Conservation (phyloP, 805 yeast genomes). For the Cyberlindnera samutprakarnensis region DNA sequence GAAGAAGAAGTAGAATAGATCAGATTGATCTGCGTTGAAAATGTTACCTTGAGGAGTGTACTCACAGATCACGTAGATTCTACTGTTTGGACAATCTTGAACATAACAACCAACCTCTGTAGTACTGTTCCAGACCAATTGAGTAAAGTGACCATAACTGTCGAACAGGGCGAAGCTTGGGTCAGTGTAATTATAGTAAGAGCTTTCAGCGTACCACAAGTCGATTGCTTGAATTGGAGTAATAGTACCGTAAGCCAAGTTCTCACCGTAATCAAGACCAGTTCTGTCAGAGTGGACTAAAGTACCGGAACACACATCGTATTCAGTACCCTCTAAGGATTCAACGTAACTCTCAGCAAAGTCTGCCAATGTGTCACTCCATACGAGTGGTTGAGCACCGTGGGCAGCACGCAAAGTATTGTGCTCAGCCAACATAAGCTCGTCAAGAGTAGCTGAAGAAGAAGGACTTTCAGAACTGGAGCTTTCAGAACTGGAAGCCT, state of each 20-base stretch:
- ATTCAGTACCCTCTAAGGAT: slow-evolving; percentile 26
- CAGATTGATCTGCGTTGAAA: slow-evolving; percentile 20
- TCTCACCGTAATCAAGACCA: slow-evolving; percentile 53
- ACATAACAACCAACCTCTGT: slow-evolving; percentile 57
- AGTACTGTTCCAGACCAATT: slow-evolving; percentile 60
- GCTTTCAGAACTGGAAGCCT: slow-evolving; percentile 9
- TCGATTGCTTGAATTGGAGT: slow-evolving; percentile 39
- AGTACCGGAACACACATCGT: slow-evolving; percentile 52
- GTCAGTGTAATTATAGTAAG: slow-evolving; percentile 41
- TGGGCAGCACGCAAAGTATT: slow-evolving; percentile 43
- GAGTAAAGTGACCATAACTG: slow-evolving; percentile 69
- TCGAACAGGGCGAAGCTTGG: slow-evolving; percentile 40
- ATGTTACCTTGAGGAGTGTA: slow-evolving; percentile 52
- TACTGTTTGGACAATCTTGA: slow-evolving; percentile 14
- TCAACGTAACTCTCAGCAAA: slow-evolving; percentile 47
- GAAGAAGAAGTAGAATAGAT: slow-evolving; percentile 30
- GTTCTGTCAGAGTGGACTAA: slow-evolving; percentile 57
- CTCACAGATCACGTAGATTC: slow-evolving; percentile 65
- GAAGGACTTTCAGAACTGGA: slow-evolving; percentile 13
- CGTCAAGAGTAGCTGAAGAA: slow-evolving; percentile 24
- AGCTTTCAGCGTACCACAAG: slow-evolving; percentile 69
- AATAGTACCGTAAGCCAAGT: slow-evolving; percentile 60
- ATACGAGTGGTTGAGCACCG: slow-evolving; percentile 35
- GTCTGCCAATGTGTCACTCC: slow-evolving; percentile 38
- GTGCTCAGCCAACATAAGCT: slow-evolving; percentile 39